phyloP scores from a whole-genome alignment of 352 stramenopile genomes.

The Plasmopara muralis region DNA sequence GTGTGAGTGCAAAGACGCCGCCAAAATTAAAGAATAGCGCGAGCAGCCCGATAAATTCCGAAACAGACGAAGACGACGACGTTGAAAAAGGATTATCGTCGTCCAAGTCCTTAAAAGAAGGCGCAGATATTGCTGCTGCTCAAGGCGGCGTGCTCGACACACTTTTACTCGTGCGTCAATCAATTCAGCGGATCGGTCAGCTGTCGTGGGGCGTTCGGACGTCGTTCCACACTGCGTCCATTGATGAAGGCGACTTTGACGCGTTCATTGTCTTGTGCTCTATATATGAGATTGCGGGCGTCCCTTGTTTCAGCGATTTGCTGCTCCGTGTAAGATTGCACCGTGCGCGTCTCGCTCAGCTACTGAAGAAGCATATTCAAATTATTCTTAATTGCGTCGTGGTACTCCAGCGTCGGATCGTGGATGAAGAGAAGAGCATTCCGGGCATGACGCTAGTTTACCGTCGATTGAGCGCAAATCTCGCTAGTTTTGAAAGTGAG shows the following conservation, averaged over 20 bases:
- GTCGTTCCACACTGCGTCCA: constrained; percentile 77
- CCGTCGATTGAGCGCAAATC: constrained; percentile 47
- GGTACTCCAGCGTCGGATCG: constrained; percentile 67
- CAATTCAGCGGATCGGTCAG: constrained; percentile 77
- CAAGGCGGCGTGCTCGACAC: constrained; percentile 66
- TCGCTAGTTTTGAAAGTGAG: constrained; percentile 60
- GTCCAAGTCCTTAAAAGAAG: constrained; percentile 46
- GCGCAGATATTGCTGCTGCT: constrained; percentile 43
- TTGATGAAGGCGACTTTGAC: constrained; percentile 79
- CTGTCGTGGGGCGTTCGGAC: constrained; percentile 78
- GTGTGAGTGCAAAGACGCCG: constrained; percentile 43
- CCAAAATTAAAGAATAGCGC: constrained; percentile 19
- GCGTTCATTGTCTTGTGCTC: constrained; percentile 81
- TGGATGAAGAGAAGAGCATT: constrained; percentile 75
- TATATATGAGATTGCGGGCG: constrained; percentile 67
- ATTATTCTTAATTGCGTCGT: constrained; percentile 64
- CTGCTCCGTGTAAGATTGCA: constrained; percentile 68
- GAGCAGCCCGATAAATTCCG: constrained; percentile 60
- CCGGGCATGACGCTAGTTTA: constrained; percentile 71
- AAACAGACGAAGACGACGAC: constrained; percentile 71
- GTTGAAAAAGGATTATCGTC: constrained; percentile 56
- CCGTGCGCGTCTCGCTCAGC: constrained; percentile 52
- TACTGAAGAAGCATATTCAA: constrained; percentile 68
- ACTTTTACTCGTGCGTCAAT: constrained; percentile 74
- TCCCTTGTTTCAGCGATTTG: constrained; percentile 61